A percentile compares a stretch with the other conserved stretches of the same genome.
Conservation (phyloP, 148 eudicot species). For the Rhododendron williamsianum region DNA sequence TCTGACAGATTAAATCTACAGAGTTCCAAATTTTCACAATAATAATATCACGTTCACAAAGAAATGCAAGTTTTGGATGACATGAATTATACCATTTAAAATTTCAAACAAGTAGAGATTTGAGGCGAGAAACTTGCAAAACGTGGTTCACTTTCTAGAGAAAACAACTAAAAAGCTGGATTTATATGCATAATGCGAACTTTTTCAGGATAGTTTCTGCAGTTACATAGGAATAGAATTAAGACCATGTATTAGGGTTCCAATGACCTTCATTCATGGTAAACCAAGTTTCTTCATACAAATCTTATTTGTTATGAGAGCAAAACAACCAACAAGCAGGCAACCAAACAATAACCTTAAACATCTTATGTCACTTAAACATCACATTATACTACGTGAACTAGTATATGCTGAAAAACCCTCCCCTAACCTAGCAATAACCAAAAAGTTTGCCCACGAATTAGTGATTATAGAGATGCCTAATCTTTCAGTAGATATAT, state of each 20-base stretch:
- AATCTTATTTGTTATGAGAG: background rate
- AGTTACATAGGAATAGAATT: background rate
- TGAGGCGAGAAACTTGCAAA: background rate
- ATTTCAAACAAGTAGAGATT: background rate
- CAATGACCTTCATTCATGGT: background rate
- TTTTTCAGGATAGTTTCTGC: background rate
- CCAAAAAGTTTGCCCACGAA: background rate
- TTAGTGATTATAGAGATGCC: background rate
- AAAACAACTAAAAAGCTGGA: background rate
- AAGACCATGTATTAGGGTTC: background rate
- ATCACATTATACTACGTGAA: background rate
- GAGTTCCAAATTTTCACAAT: background rate
- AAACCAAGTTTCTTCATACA: background rate
- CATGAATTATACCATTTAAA: background rate
- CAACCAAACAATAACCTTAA: background rate
- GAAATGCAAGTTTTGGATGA: background rate
- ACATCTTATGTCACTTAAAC: background rate
- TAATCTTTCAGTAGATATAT: background rate
- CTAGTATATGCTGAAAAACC: background rate
- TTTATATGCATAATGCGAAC: background rate
- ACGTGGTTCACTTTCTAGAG: background rate
- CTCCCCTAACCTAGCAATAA: background rate
- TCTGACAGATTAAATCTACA: background rate
- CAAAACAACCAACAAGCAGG: background rate
- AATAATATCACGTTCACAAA: background rate